These are phyloP conservation scores for Rugonectria rugulosa DNA, from an alignment of 2,329 filamentous ascomycete genomes.

Conservation along the genomic window DNA sequence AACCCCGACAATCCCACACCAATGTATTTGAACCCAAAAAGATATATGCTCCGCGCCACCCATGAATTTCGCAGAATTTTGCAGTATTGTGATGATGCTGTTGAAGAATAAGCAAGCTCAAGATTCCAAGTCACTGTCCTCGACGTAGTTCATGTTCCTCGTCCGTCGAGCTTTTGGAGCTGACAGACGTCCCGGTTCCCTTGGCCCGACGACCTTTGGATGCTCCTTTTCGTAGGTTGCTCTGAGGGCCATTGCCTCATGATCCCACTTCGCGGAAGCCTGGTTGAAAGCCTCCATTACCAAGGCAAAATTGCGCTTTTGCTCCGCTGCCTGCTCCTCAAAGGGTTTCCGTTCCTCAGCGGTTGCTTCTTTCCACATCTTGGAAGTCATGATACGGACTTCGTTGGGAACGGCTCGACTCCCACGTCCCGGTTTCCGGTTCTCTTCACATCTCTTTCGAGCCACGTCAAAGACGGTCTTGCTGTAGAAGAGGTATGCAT, in stretches of 20 bases:
- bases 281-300: conserved; percentile 67
- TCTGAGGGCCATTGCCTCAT: conserved; percentile 63
- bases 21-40: neutral
- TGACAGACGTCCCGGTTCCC: conserved; percentile 29
- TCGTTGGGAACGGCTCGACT: conserved; percentile 75
- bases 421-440: conserved; percentile 67
- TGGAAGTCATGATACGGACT: conserved; percentile 83
- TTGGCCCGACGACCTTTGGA: conserved; percentile 44
- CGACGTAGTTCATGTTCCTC: conserved; percentile 50
- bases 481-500: conserved; percentile 90
- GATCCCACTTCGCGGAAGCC: conserved; percentile 76
- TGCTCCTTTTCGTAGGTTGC: conserved; percentile 61
- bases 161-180: conserved; percentile 31
- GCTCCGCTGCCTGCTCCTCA: conserved; percentile 74
- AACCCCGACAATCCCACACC: neutral
- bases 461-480: conserved; percentile 76
- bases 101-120: conserved; percentile 18
- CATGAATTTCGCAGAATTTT: too few relatives aligned
- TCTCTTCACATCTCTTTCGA: conserved; percentile 67
- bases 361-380: conserved; percentile 85
- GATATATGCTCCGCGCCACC: neutral
- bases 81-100: neutral
- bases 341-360: conserved; percentile 79
- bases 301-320: conserved; percentile 70
- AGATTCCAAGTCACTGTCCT: conserved; percentile 41